These are phyloP conservation scores for Scutellaria barbata DNA, from an alignment of 257 asterid species.

Conservation along the genomic window DNA sequence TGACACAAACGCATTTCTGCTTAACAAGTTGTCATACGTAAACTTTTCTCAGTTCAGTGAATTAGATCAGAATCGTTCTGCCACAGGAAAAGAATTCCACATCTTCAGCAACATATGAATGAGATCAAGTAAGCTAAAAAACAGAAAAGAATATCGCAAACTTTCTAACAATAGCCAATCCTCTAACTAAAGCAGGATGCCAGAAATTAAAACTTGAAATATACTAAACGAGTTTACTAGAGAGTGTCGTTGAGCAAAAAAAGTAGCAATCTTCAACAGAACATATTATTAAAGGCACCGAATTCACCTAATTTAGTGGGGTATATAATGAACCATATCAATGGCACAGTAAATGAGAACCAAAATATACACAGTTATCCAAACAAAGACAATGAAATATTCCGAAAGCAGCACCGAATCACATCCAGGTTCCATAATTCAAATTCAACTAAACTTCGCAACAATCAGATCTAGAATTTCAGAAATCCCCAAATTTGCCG, in stretches of 20 bases:
- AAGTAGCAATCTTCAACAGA: constrained; percentile 16
- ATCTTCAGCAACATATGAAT: neutral
- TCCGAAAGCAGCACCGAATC: neutral
- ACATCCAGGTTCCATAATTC: constrained; percentile 5
- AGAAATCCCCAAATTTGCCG: constrained; percentile 25
- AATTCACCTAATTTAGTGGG: constrained; percentile 33
- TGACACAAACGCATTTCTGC: constrained; percentile 6
- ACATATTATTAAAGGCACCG: neutral
- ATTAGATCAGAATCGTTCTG: constrained; percentile 22
- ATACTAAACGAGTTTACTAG: too few relatives aligned
- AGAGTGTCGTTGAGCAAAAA: neutral
- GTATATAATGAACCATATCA: constrained; percentile 28
- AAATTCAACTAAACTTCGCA: constrained; percentile 27
- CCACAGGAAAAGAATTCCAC: constrained; percentile 1
- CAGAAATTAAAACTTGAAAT: too few relatives aligned
- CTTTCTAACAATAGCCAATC: too few relatives aligned
- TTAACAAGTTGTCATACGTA: constrained; percentile 1
- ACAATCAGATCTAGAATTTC: constrained; percentile 46
- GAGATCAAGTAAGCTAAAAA: too few relatives aligned
- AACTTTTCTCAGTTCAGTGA: neutral
- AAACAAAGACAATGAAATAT: constrained; percentile 1
- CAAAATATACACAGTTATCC: neutral
- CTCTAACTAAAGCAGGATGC: too few relatives aligned
- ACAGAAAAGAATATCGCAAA: too few relatives aligned
- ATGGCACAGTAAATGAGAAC: constrained; percentile 30